These are phyloP conservation scores for Wickerhamomyces mucosus DNA, from an alignment of 805 yeast species.

Conservation along the genomic window DNA sequence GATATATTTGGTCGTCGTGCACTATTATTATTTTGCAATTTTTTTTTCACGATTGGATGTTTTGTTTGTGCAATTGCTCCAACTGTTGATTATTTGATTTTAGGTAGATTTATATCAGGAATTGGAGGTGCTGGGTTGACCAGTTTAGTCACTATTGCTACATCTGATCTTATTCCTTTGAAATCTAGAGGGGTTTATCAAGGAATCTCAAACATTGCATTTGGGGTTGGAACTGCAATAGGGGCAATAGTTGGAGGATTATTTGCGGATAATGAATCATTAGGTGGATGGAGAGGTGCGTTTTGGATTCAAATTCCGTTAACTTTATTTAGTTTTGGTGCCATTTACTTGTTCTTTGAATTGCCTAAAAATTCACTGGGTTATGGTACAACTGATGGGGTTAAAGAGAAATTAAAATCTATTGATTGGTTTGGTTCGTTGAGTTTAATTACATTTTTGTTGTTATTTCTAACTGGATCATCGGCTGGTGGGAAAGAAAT, in stretches of 20 bases:
- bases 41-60: constrained; percentile 49
- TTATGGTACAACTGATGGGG: constrained; percentile 35
- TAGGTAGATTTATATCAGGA: constrained; percentile 65
- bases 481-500: constrained; percentile 44
- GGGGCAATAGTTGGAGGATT: constrained; percentile 63
- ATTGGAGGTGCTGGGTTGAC: constrained; percentile 88
- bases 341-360: constrained; percentile 26
- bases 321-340: constrained; percentile 34
- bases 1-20: constrained; percentile 64
- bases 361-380: constrained; percentile 46
- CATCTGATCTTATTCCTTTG: constrained; percentile 70
- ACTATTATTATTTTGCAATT: constrained; percentile 40
- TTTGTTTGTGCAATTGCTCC: constrained; percentile 44
- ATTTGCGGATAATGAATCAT: constrained; percentile 26
- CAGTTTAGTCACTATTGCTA: constrained; percentile 61
- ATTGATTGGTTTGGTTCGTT: constrained; percentile 49
- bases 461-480: constrained; percentile 38
- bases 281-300: constrained; percentile 41
- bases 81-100: constrained; percentile 36
- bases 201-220: constrained; percentile 70
- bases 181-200: constrained; percentile 75
- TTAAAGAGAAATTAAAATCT: constrained; percentile 37
- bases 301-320: constrained; percentile 45
- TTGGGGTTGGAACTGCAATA: constrained; percentile 64
- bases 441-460: constrained; percentile 34